Conservation (phyloP, 768 basidiomycete species). For the Agaricus bisporus region DNA sequence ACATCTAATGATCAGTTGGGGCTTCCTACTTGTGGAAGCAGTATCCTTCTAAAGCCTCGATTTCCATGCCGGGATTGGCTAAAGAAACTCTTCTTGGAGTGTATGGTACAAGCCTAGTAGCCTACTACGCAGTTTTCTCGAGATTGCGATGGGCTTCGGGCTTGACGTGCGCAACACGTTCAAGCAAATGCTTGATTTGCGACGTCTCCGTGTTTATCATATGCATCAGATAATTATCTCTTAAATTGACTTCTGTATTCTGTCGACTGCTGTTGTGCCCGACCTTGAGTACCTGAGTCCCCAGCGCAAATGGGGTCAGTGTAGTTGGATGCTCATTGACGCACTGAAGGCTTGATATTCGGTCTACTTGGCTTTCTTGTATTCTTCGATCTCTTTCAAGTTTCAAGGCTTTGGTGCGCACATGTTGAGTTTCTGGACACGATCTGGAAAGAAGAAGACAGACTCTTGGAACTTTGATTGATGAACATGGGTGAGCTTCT, state of each 20-base stretch:
- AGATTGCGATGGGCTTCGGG: conserved; percentile 92
- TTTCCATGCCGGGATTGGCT: background rate
- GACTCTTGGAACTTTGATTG: conserved; percentile 5
- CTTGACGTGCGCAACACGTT: conserved; percentile 82
- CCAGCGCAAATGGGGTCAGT: no score
- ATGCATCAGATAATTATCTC: conserved; percentile 56
- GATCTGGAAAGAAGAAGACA: conserved; percentile 47
- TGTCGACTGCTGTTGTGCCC: conserved; percentile 77
- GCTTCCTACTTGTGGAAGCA: background rate
- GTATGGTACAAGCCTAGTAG: background rate
- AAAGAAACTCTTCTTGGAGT: background rate
- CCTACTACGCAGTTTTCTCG: conserved; percentile 48
- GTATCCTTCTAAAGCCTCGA: background rate
- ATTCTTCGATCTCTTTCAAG: conserved; percentile 86
- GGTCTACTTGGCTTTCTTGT: conserved; percentile 83
- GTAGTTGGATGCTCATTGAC: conserved; percentile 52
- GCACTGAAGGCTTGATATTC: conserved; percentile 87
- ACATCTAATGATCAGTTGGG: background rate
- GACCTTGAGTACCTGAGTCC: conserved; percentile 15
- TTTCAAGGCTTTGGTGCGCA: conserved; percentile 71
- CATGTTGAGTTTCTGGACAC: conserved; percentile 95
- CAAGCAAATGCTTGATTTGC: conserved; percentile 87
- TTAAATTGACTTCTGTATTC: conserved; percentile 71
- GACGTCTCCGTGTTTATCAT: conserved; percentile 59
- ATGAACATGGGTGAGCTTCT: conserved; percentile 85